These are phyloP conservation scores for Oropetium thomaeum DNA, from an alignment of 176 grass and related monocot genomes.

Conservation along the genomic window DNA sequence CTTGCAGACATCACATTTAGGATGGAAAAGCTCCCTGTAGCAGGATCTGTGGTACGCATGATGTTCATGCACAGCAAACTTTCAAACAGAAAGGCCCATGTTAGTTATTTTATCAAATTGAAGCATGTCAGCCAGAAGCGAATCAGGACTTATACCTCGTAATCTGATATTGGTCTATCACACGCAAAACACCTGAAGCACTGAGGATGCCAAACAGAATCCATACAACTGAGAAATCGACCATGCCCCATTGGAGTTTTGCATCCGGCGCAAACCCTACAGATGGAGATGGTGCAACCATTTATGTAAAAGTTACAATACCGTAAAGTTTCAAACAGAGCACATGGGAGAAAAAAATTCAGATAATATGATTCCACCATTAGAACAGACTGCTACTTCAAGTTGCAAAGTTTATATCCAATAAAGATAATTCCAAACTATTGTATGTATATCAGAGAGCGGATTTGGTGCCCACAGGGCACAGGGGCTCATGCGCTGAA, in stretches of 20 bases:
- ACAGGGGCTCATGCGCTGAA: too few species aligned
- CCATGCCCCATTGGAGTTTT: conserved; percentile 60
- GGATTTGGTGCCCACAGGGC: too few species aligned
- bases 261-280: conserved; percentile 83
- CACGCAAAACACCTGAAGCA: conserved; percentile 75
- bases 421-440: not conserved
- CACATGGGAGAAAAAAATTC: not conserved
- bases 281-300: conserved; percentile 30
- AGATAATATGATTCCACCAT: not conserved
- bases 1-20: conserved; percentile 93
- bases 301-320: conserved; percentile 15
- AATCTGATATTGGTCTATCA: conserved; percentile 71
- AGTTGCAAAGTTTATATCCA: conserved; percentile 8
- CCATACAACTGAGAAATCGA: conserved; percentile 68
- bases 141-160: conserved; percentile 60
- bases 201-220: conserved; percentile 78
- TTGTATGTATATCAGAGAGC: not conserved
- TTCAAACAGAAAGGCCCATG: not conserved
- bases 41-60: conserved; percentile 78
- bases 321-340: not conserved
- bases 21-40: conserved; percentile 67
- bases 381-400: conserved; percentile 12
- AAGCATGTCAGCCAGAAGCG: conserved; percentile 17
- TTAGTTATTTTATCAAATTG: conserved; percentile 18
- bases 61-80: conserved; percentile 70